Evolutionary conservation across 2,329 filamentous ascomycete genomes (phyloP).

Genomic region (Sphaerostilbella broomeana): DNA sequence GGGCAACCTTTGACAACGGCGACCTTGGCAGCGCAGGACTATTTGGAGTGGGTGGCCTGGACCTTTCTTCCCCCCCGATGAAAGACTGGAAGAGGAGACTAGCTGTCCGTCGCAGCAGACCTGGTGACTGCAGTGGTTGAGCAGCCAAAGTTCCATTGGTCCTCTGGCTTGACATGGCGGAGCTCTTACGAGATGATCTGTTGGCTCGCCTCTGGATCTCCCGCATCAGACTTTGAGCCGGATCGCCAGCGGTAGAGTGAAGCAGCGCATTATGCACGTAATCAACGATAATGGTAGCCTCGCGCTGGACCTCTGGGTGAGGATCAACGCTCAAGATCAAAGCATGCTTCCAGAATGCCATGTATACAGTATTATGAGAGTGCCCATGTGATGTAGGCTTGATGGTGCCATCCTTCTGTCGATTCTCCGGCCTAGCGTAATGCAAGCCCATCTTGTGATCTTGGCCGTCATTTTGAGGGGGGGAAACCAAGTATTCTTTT

Average conservation of each 20-base stretch:
- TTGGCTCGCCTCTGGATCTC: constrained; percentile 56
- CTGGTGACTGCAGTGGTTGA: constrained; percentile 47
- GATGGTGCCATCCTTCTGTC: constrained; percentile 51
- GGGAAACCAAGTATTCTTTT: constrained; percentile 57
- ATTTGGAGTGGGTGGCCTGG: constrained; percentile 28
- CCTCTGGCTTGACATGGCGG: constrained; percentile 37
- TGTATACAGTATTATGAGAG: constrained; percentile 84
- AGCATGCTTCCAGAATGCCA: constrained; percentile 89
- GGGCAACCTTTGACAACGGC: constrained; percentile 31
- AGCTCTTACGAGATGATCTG: constrained; percentile 40
- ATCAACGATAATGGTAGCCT: constrained; percentile 80
- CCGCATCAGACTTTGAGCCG: constrained; percentile 66
- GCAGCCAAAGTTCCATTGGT: constrained; percentile 33
- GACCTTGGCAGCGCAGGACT: constrained; percentile 24
- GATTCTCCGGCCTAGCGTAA: constrained; percentile 50
- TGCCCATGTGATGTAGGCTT: constrained; percentile 52
- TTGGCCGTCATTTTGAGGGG: constrained; percentile 48
- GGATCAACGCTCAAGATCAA: constrained; percentile 89
- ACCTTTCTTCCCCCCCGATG: constrained; percentile 42
- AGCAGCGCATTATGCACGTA: constrained; percentile 73
- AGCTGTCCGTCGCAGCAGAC: constrained; percentile 56
- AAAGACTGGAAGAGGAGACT: constrained; percentile 57
- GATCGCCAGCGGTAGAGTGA: constrained; percentile 65
- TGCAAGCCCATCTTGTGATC: constrained; percentile 58
- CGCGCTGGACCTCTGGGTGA: constrained; percentile 83